Base-by-base conservation (phyloP, 805 yeast species). In the Suhomyces sp. region DNA sequence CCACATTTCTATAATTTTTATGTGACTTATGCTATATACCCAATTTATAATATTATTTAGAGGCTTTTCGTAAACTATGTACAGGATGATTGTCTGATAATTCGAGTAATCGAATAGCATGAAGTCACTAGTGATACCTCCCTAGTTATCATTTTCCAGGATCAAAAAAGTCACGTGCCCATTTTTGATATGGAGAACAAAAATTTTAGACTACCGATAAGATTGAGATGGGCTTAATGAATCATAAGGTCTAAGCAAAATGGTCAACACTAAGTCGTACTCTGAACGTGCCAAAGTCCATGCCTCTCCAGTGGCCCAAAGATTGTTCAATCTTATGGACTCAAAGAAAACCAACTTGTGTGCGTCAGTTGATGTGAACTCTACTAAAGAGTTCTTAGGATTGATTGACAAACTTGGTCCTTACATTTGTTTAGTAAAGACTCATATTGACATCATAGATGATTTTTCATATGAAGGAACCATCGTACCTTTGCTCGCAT, bases 401-500 rank as follows among this genome's bases (percentile, higher is more conserved):
- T 72, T 91, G 33, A 74, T 84, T 14, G 97, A 91, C 36, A 72
- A 72, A 36, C 70, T 93, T 31, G 98, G 97, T 4, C 98, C 99
- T 4, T 81, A 77, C 56, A 85, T 93, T 38, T 90, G 96, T 61
- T 66, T 93, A 30, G 86, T 88, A 31, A 93, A 93, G 67, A 90
- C 98, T 4, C 99, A 93, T 56, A 81, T 93, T 37, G 99, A 93
- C 58, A 87, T 91, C 41, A 71, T 93, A 28, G 88, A 83, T 39
- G 98, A 93, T 60, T 93, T 91, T 58, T 65, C 85, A 1, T 81
- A 80, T 56, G 95, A 87, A 35, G 75, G 72, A 1, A 90, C 97
- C 0, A 75, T 91, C 19, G 61, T 62, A 5, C 97, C 98, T 1
- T 66, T 93, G 43, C 62, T 82, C 40, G 77, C 56, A 35, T 68